Percentiles rank a stretch among this genome's conserved stretches.
Evolutionary conservation across 78 protist species (phyloP).

Genomic region (Isochrysis galbana): DNA sequence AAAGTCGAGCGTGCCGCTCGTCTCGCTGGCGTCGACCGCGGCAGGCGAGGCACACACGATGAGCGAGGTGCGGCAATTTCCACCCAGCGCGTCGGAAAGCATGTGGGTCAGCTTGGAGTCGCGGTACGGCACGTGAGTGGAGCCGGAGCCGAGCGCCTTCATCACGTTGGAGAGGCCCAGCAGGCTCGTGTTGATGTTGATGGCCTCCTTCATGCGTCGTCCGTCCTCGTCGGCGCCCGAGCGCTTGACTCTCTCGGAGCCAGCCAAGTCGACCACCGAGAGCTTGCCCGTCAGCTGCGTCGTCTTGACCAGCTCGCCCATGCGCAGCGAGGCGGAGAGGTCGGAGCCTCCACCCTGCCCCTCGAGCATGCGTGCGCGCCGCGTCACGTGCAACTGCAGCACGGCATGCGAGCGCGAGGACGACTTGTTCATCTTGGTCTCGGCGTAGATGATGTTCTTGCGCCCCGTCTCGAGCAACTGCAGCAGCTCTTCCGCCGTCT

Average conservation of each 20-base stretch:
- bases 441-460: neutral
- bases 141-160: conserved; percentile 51
- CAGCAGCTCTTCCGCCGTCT: neutral
- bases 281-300: conserved; percentile 5
- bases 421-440: conserved; percentile 31
- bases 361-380: neutral
- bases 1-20: conserved; percentile 46
- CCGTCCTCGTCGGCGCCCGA: conserved; percentile 24
- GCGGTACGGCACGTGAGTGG: conserved; percentile 49
- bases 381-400: conserved; percentile 36
- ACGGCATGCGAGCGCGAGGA: conserved; percentile 43
- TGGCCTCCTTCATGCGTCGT: conserved; percentile 61
- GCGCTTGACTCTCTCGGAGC: conserved; percentile 38
- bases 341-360: neutral
- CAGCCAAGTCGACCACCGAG: conserved; percentile 53
- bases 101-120: conserved; percentile 55
- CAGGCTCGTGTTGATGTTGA: conserved; percentile 66
- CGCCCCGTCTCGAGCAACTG: neutral
- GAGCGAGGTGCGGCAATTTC: conserved; percentile 59
- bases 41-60: conserved; percentile 22
- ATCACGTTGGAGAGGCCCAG: conserved; percentile 77
- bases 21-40: neutral
- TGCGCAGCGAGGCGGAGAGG: neutral
- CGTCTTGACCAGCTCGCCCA: neutral
- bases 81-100: conserved; percentile 52